A percentile compares a stretch with the other conserved stretches of the same genome.
These are phyloP conservation scores for Vaccinium myrtillus DNA, from an alignment of 148 eudicot genomes.

Conservation along the genomic window DNA sequence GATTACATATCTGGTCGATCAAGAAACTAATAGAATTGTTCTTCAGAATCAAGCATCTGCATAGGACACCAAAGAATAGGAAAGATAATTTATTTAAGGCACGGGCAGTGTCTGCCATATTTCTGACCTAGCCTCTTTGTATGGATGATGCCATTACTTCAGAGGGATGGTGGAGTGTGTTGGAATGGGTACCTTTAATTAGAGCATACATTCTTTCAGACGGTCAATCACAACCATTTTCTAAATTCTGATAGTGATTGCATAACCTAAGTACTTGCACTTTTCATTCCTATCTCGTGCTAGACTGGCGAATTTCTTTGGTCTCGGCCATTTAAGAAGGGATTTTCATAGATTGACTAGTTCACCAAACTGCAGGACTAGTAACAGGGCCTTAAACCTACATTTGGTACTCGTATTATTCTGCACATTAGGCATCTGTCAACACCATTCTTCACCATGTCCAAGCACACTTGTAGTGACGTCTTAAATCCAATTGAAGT, in stretches of 20 bases:
- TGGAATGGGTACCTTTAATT: background rate
- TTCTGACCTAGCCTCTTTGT: background rate
- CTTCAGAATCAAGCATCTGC: conserved; percentile 7
- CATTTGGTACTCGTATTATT: background rate
- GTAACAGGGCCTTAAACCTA: background rate
- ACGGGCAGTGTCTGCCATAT: background rate
- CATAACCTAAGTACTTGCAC: background rate
- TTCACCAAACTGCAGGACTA: background rate
- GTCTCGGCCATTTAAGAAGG: background rate
- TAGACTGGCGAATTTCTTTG: background rate
- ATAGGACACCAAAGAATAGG: background rate
- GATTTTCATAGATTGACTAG: background rate
- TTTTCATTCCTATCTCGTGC: background rate
- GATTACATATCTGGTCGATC: background rate
- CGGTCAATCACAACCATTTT: background rate
- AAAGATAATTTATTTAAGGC: background rate
- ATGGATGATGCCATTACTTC: background rate
- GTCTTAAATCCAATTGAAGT: background rate
- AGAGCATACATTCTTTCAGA: background rate
- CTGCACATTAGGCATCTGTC: background rate
- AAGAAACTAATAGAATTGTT: background rate
- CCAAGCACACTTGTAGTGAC: background rate
- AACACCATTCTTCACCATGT: background rate
- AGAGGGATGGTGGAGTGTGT: background rate
- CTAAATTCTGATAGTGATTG: background rate